Evolutionary conservation across 768 basidiomycete genomes (phyloP), one percentile per base, ranked within the genome.

Genomic region (Mycena pura): DNA sequence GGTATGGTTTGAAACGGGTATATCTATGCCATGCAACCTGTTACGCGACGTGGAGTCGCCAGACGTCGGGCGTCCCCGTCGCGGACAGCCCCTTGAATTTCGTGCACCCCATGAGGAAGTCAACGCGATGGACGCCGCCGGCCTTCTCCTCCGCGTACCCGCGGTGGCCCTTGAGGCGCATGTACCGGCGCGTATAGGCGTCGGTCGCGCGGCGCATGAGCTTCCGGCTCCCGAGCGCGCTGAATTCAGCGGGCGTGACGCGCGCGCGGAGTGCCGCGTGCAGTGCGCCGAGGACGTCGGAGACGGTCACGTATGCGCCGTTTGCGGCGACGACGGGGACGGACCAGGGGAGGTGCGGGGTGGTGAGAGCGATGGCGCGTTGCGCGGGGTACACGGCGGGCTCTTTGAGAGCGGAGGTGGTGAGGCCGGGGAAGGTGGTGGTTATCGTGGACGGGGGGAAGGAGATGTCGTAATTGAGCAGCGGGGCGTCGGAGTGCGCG

Each of bases 91-190:
- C 48, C 14, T 32, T 29, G 22, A 49, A 36, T 17, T 34, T 49
- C 19, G 48, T 49, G 48, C n/a, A 36, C 17, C 48, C 48, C 48
- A 49, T 49, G 5, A 49, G 32, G 32, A 49, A 49, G 25, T 49
- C 48, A 10, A 49, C 48, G 32, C 48, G 48, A 29, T 49, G 32
- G 31, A 49, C 48, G 6, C 48, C 48, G 2, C 14, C 5, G 8
- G 3, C 8, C 48, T 36, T 49, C 48, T 49, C 48, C 34, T 49
- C 48, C 48, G 27, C 32, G 13, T 36, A 49, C 21, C 48, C 48
- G 34, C 32, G 48, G n/a, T 49, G 48, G 21, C 48, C 48, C 48
- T 36, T 49, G 19, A 49, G 48, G 10, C 48, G 48, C 48, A 15
- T 36, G 34, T 49, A 49, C 17, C 48, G 48, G 11, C 36, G 48